Percentiles rank a stretch among this genome's conserved stretches.
phyloP scores from a whole-genome alignment of 2,329 filamentous ascomycete species.

The Pyrenophora tritici-repentis region DNA sequence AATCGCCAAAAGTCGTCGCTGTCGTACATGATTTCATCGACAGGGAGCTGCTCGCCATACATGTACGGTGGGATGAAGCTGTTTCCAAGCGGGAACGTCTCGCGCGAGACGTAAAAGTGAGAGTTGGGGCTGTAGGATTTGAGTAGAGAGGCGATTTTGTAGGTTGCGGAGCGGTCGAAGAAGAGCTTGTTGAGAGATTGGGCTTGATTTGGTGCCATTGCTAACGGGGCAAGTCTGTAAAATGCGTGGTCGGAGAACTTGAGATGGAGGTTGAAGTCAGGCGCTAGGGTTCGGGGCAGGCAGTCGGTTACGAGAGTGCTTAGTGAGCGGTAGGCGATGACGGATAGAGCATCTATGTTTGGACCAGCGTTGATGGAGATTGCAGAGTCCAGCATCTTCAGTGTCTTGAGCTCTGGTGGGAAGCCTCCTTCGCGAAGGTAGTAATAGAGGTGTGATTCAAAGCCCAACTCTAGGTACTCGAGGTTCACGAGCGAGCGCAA shows the following conservation, averaged over 20 bases:
- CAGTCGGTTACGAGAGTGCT: conserved; percentile 23
- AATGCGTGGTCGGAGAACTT: conserved; percentile 27
- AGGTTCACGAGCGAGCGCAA: conserved; percentile 33
- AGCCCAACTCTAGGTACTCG: conserved; percentile 35
- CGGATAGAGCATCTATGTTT: conserved; percentile 20
- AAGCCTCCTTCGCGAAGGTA: conserved; percentile 32
- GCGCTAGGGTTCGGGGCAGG: conserved; percentile 14
- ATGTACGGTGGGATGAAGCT: conserved; percentile 44
- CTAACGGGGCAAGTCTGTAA: conserved; percentile 16
- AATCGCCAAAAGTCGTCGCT: conserved; percentile 37
- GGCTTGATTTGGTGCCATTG: conserved; percentile 14
- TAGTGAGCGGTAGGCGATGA: conserved; percentile 21
- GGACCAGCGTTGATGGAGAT: conserved; percentile 26
- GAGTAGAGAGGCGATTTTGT: conserved; percentile 32
- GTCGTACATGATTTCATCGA: conserved; percentile 36
- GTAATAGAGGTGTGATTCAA: conserved; percentile 34
- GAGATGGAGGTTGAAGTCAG: conserved; percentile 26
- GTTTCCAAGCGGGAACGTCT: conserved; percentile 23
- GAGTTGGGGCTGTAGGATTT: conserved; percentile 23
- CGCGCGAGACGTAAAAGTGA: conserved; percentile 29
- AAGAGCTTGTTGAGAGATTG: conserved; percentile 23
- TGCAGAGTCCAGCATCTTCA: conserved; percentile 36
- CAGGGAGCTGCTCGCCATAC: conserved; percentile 40
- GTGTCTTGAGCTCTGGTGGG: conserved; percentile 29
- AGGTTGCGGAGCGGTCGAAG: conserved; percentile 31